A percentile compares a stretch with the other conserved stretches of the same genome.
These are phyloP conservation scores for Afroboletus lepidellus DNA, from an alignment of 1,284 basidiomycete genomes.

Conservation along the genomic window DNA sequence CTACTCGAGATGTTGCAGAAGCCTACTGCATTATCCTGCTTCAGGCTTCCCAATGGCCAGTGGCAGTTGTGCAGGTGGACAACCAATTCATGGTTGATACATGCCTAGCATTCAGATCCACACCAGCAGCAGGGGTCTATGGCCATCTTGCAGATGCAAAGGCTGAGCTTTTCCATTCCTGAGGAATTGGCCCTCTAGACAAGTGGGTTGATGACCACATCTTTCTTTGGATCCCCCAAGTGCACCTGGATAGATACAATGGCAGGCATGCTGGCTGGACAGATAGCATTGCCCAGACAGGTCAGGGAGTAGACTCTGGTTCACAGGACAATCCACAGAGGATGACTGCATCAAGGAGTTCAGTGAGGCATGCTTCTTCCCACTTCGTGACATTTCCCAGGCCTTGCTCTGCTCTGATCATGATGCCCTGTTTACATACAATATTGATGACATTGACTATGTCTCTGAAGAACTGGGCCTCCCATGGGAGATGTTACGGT, in stretches of 20 bases:
- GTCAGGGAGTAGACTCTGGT: not conserved
- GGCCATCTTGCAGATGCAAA: slow-evolving; percentile 35
- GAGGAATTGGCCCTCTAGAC: not conserved
- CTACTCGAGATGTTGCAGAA: not conserved
- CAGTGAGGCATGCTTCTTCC: not conserved
- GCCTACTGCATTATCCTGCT: not conserved
- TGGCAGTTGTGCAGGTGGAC: not conserved
- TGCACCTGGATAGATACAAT: not conserved
- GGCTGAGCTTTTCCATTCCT: not conserved
- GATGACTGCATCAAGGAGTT: not conserved
- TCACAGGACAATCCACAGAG: not conserved
- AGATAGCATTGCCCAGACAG: not conserved
- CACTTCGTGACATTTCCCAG: not conserved
- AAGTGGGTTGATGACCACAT: not conserved
- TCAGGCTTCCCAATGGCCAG: not conserved
- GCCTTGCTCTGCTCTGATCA: not conserved
- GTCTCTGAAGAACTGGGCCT: not conserved
- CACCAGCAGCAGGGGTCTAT: slow-evolving; percentile 33
- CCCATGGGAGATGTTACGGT: not conserved
- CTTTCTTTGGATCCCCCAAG: not conserved
- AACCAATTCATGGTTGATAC: not conserved
- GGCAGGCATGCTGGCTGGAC: not conserved
- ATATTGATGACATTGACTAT: not conserved
- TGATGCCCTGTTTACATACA: not conserved
- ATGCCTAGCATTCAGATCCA: slow-evolving; percentile 21